Base-by-base conservation (phyloP, 257 asterid species). In the Nicotiana undulata region DNA sequence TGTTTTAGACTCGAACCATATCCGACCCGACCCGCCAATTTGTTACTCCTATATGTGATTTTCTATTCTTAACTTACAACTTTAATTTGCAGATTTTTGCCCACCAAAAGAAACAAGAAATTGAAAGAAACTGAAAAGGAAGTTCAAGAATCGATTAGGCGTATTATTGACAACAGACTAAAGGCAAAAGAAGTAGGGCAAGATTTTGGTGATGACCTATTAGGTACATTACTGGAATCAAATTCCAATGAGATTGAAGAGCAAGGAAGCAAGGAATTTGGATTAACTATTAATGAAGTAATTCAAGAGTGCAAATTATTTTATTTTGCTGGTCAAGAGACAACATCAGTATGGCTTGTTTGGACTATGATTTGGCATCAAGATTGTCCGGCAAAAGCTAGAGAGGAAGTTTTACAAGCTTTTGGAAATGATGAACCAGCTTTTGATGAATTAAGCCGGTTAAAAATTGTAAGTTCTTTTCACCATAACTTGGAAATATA, bases 21-120 rank as follows among this genome's bases (percentile, higher is more conserved):
- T 26, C 1, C 28, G 0, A 26, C 28, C 28, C 28, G 1, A 26
- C 28, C 28, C 28, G 28, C 28, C 0, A 0, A 1, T 26, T 26
- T 26, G 28, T 1, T 1, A 26, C 28, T 26, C 28, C 28, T 26
- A 46, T 46, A 0, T 46, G 11, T 46, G 55, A 49, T 10, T 49
- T 49, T 53, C 40, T 34, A 34, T 34, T 53, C 2, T 17, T 34
- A 46, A 16, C 6, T 34, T n/a, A 13, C 52, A 32, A 68, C 22
- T 31, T 16, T 15, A 37, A 32, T 77, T 11, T 77, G 10, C 29
- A 88, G 90, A 67, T 86, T 86, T 75, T 59, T 88, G 78, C 91
- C 89, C 1, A 90, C 89, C 9, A 84, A 86, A 83, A 85, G 75
- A 51, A 85, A 83, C 77, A 82, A 17, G 75, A 82, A 89, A 84